Base-by-base conservation (phyloP, 352 stramenopile genomes). In the Pythium myriotylum region DNA sequence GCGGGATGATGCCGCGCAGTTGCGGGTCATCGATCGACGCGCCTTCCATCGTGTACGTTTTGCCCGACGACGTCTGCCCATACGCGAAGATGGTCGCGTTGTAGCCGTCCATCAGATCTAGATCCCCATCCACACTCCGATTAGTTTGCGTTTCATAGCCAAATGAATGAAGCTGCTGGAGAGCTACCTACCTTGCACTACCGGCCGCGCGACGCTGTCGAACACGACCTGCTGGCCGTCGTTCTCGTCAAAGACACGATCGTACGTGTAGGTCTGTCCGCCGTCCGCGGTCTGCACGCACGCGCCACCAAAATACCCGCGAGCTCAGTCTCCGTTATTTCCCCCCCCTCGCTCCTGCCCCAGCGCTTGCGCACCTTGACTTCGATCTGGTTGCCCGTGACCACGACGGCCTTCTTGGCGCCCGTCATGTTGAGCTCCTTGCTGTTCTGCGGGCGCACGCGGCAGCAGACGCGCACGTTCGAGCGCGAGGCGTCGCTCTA, bases 11-110 rank as follows among this genome's bases (percentile, higher is more conserved):
- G 50, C 88, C 89, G 40, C 82, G 78, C 47, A 96, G 58, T 62
- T 93, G 76, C 9, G 76, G 73, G 72, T 97, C 84, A 64, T 97
- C 81, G 62, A 97, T 97, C 26, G 84, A 88, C 23, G 79, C 72
- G 47, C 80, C 77, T 55, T 96, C 81, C 88, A 96, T 96, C 14
- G 88, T 96, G 68, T 95, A 91, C 58, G 88, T 96, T 65, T 96
- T 95, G 9, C 86, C 91, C 7, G 79, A 92, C 16, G 86, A 94
- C 41, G 91, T 96, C 72, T 97, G 90, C 3, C 90, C 90, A 62
- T 98, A 98, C 4, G 92, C 91, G 53, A 98, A 97, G 58, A 98
- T 96, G 29, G 92, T 97, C 1, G 87, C 92, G 59, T 98, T 97
- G 72, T 97, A 98, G 6, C 93, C 92, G 42, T 89, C 75, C 71